phyloP scores from a whole-genome alignment of 208 protist species.

The Leptomonas pyrrhocoris region DNA sequence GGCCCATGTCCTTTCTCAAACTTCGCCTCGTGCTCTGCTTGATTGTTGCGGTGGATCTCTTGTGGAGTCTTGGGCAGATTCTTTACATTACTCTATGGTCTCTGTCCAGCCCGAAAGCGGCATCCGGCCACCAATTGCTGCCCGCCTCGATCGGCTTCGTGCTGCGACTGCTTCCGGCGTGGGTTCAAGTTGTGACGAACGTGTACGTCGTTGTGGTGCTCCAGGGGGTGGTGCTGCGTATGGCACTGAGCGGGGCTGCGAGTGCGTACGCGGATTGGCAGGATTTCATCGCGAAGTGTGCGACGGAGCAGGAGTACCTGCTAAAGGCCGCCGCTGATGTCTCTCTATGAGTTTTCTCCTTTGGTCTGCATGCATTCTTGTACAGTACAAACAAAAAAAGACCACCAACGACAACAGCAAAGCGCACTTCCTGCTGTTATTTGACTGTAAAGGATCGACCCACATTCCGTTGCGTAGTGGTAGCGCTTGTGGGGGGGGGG shows the following conservation, averaged over 20 bases:
- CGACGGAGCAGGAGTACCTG: constrained; percentile 28
- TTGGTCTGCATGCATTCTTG: not conserved
- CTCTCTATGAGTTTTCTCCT: not conserved
- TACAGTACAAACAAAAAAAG: not conserved
- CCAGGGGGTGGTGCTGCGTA: constrained; percentile 20
- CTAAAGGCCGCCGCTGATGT: constrained; percentile 6
- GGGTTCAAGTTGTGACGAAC: constrained; percentile 15
- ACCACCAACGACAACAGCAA: too few species aligned
- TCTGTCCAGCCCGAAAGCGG: not conserved
- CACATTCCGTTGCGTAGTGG: too few species aligned
- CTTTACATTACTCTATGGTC: constrained; percentile 3
- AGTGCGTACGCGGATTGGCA: constrained; percentile 28
- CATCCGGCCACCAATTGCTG: not conserved
- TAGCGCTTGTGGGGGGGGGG: too few species aligned
- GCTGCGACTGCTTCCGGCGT: constrained; percentile 18
- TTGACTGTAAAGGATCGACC: too few species aligned
- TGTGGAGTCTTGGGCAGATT: constrained; percentile 23
- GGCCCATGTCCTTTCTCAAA: constrained; percentile 33
- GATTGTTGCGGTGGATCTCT: constrained; percentile 24
- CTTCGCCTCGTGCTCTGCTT: constrained; percentile 38
- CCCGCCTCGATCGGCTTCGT: not conserved
- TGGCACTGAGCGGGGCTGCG: constrained; percentile 25
- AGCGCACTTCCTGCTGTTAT: too few species aligned
- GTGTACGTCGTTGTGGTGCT: constrained; percentile 19
- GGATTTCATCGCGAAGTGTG: constrained; percentile 22